Conservation (phyloP, 768 basidiomycete genomes). For the Termitomyces sp. region DNA sequence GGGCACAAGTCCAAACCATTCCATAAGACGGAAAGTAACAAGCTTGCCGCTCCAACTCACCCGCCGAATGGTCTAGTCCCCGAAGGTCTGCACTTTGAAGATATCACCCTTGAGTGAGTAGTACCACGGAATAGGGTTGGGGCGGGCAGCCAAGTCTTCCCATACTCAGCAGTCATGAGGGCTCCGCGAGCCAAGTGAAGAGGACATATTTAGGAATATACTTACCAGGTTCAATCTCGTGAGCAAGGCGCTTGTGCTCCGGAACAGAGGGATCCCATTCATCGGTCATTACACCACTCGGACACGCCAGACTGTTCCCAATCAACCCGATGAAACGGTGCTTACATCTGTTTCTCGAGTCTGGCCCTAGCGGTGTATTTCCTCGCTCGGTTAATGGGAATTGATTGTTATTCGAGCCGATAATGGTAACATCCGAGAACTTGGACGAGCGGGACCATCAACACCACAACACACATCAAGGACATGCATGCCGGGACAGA, state of each 20-base stretch:
- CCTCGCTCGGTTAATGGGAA: constrained; percentile 89
- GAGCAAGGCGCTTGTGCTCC: constrained; percentile 85
- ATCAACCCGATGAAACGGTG: constrained; percentile 18
- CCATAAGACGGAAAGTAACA: constrained; percentile 79
- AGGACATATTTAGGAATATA: constrained; percentile 96
- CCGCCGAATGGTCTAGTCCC: constrained; percentile 90
- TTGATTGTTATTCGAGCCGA: constrained; percentile 94
- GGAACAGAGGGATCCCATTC: constrained; percentile 84
- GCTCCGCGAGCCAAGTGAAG: constrained; percentile 70
- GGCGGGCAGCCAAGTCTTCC: constrained; percentile 90
- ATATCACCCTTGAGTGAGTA: constrained; percentile 96
- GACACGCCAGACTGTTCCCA: constrained; percentile 85
- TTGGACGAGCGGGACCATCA: constrained; percentile 90
- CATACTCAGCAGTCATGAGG: constrained; percentile 74
- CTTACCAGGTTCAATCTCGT: constrained; percentile 90
- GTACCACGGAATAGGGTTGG: constrained; percentile 84
- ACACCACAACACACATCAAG: constrained; percentile 99
- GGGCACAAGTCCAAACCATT: constrained; percentile 76
- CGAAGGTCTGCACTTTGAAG: constrained; percentile 85
- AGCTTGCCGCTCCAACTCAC: constrained; percentile 86
- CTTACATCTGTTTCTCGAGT: constrained; percentile 79
- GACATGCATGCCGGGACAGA: constrained; percentile 90
- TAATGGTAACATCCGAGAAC: constrained; percentile 81
- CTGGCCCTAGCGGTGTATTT: constrained; percentile 78
- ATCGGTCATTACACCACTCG: constrained; percentile 98